Base-by-base conservation (phyloP, 2,329 filamentous ascomycete genomes). In the Colletotrichum brevisporum region DNA sequence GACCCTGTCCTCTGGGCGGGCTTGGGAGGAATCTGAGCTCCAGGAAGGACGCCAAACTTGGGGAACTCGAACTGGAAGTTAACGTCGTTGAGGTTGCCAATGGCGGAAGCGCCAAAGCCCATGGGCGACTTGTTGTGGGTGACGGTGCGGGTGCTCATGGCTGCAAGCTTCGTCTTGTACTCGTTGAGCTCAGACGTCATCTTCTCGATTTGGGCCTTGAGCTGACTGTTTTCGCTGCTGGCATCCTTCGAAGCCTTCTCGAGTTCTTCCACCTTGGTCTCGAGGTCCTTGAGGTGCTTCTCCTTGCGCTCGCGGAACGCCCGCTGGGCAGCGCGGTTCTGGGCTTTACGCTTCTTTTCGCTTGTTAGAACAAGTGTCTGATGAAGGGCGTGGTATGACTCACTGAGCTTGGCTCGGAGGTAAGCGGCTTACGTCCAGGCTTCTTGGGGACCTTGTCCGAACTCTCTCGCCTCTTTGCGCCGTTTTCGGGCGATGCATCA, bases 21-120 rank as follows among this genome's bases (percentile, higher is more conserved):
- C 65, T 77, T 77, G 68, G 71, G 76, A 58, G 72, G 69, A 36
- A 71, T 54, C 1, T 78, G 74, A 8, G 85, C 82, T 5, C 87
- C 85, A 0, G 88, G 87, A 27, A 97, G 86, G 68, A 90, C 88
- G 54, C 96, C 96, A 76, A 99, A 98, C 77, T 93, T 95, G 72
- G 96, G 95, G 73, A 98, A 98, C 74, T 98, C 95, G 74, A 99
- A 98, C 73, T 95, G 91, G 77, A 98, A 98, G 78, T 92, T 94
- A 78, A 92, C 91, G 71, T 92, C 92, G 75, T 86, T 90, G 63
- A 91, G 83, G 73, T 90, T 91, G 78, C 83, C 88, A 71, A 89
- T 78, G 12, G 84, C 84, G 24, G 84, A 78, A 63, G 75, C 79
- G 75, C 86, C 83, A 75, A 86, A 83, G 39, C 80, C 80, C 15